Percentiles rank a stretch among this genome's conserved stretches.
phyloP scores from a whole-genome alignment of 768 basidiomycete species.

The Xerocomellus amylosporus region DNA sequence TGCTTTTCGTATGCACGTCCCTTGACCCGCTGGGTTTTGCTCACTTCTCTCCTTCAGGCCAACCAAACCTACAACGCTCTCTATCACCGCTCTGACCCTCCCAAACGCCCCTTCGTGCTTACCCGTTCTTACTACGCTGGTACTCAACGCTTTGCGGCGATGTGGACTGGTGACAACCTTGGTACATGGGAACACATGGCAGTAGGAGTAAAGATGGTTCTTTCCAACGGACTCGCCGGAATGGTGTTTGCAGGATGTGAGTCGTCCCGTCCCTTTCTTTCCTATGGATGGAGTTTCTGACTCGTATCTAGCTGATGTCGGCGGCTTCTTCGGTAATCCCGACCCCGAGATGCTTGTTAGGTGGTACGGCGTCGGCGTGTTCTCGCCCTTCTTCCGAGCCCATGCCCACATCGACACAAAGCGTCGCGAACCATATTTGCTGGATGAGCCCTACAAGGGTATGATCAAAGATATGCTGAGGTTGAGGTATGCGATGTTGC shows the following conservation, averaged over 20 bases:
- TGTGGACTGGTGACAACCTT: conserved; percentile 99
- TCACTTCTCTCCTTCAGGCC: conserved; percentile 46
- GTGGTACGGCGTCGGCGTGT: conserved; percentile 96
- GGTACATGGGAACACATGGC: conserved; percentile 98
- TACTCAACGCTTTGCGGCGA: conserved; percentile 92
- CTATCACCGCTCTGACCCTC: conserved; percentile 65
- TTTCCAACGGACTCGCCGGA: conserved; percentile 84
- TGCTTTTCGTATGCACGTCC: conserved; percentile 69
- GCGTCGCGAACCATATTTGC: conserved; percentile 91
- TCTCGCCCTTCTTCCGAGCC: conserved; percentile 97
- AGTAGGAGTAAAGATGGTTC: conserved; percentile 89
- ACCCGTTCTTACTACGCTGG: conserved; percentile 95
- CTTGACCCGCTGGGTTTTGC: not conserved
- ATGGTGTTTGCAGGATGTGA: conserved; percentile 89
- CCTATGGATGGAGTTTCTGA: not conserved
- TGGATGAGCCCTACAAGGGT: conserved; percentile 85
- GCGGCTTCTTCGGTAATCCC: conserved; percentile 98
- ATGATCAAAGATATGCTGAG: conserved; percentile 77
- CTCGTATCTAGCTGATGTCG: conserved; percentile 82
- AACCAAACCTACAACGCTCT: conserved; percentile 84
- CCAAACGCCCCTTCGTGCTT: conserved; percentile 90
- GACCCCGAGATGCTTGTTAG: conserved; percentile 91
- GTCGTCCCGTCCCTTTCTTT: conserved; percentile 30
- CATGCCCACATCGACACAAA: conserved; percentile 99
- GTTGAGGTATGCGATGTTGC: conserved; percentile 81